Evolutionary conservation across 2,329 filamentous ascomycete species (phyloP).

Genomic region (Ascochyta rabiei): DNA sequence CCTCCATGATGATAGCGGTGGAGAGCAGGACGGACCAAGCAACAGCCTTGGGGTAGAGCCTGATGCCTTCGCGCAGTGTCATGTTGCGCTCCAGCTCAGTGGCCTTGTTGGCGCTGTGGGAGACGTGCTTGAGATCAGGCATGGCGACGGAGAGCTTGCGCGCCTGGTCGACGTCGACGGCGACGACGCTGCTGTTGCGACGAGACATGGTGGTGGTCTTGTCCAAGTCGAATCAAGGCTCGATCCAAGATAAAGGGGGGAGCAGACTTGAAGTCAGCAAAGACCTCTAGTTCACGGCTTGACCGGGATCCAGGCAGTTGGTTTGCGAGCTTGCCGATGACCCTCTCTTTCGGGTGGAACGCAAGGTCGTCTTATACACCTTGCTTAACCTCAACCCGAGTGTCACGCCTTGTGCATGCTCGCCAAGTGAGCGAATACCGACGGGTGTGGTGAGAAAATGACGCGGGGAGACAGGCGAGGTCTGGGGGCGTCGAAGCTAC

Average conservation of each 20-base stretch:
- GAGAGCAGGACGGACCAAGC: constrained; percentile 83
- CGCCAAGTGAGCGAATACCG: constrained; percentile 26
- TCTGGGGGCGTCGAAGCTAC: constrained; percentile 15
- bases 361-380: constrained; percentile 29
- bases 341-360: constrained; percentile 16
- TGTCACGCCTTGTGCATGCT: constrained; percentile 18
- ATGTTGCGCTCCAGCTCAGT: constrained; percentile 56
- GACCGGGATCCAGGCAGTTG: constrained; percentile 24
- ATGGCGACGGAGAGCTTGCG: constrained; percentile 38
- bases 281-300: constrained; percentile 16
- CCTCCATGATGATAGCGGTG: constrained; percentile 89
- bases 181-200: constrained; percentile 41
- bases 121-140: constrained; percentile 35
- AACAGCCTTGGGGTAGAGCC: constrained; percentile 84
- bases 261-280: constrained; percentile 13
- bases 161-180: constrained; percentile 38
- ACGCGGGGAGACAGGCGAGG: constrained; percentile 32
- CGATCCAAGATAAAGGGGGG: not conserved
- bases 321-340: constrained; percentile 23
- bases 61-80: constrained; percentile 72
- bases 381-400: constrained; percentile 13
- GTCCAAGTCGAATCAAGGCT: not conserved
- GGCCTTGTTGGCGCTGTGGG: constrained; percentile 42
- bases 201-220: constrained; percentile 35
- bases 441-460: constrained; percentile 29